These are phyloP conservation scores for Arthroderma sp. DNA, from an alignment of 2,329 filamentous ascomycete genomes.

Conservation along the genomic window DNA sequence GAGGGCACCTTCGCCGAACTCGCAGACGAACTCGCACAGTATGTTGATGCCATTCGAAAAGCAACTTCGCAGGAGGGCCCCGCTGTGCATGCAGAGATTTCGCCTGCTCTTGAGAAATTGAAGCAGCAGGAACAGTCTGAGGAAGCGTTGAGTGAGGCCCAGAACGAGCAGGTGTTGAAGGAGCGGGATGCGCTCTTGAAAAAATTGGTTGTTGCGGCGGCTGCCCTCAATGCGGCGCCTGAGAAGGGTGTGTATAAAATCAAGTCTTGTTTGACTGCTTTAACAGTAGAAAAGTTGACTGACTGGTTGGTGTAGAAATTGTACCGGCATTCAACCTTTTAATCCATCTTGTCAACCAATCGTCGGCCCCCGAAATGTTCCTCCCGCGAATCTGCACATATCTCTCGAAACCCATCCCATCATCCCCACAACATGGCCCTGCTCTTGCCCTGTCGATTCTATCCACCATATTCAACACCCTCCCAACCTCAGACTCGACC, in stretches of 20 bases:
- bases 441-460: conserved; percentile 80
- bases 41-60: conserved; percentile 72
- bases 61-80: conserved; percentile 35
- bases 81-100: conserved; percentile 48
- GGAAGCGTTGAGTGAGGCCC: conserved; percentile 34
- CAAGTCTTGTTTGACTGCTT: conserved; percentile 5
- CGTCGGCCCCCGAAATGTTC: conserved; percentile 71
- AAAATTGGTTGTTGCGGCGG: conserved; percentile 72
- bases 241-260: conserved; percentile 54
- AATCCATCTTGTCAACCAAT: conserved; percentile 81
- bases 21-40: conserved; percentile 85
- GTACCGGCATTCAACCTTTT: conserved; percentile 93
- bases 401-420: conserved; percentile 73
- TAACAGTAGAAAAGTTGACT: conserved; percentile 1
- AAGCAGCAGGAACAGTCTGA: conserved; percentile 42
- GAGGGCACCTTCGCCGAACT: conserved; percentile 92
- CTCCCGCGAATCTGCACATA: conserved; percentile 80
- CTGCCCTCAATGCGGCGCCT: conserved; percentile 66
- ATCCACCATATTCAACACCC: conserved; percentile 92
- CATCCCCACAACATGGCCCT: conserved; percentile 71
- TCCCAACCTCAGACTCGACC: conserved; percentile 60
- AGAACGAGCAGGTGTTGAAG: conserved; percentile 24
- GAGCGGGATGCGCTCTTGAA: conserved; percentile 74
- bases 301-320: conserved; percentile 49
- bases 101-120: conserved; percentile 50